Evolutionary conservation across 768 basidiomycete species (phyloP), one percentile per base, ranked within the genome.

Genomic region (Termitomyces sp.): DNA sequence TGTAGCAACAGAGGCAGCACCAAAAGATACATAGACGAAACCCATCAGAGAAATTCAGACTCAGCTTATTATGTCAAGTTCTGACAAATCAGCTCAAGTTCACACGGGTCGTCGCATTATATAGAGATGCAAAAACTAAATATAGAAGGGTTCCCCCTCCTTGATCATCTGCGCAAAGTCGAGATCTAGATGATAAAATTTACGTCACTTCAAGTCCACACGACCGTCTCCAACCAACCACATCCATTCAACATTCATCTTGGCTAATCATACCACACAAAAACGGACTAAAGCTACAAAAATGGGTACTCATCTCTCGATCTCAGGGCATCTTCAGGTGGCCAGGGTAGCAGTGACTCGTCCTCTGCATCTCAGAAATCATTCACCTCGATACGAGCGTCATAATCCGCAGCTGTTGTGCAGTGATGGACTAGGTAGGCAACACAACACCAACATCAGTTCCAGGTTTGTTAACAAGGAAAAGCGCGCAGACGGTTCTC

Each of bases 401-500:
- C 59, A n/a, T 53, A 52, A 56, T 64, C 63, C 18, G 63, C 59
- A 33, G 56, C 54, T 0, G 63, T 60, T 1, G 59, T 60, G 49
- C 63, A 64, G 63, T 20, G 10, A 64, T 62, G n/a, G 61, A 62
- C 63, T 64, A 18, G 1, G 11, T 26, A 30, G 36, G 11, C 35
- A 13, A 6, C 22, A 6, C 28, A 45, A 32, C 20, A 49, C n/a
- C 33, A 26, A 26, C 22, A 38, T 54, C 38, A 58, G 70, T 70
- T 22, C 70, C 70, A 3, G 66, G 51, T 20, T 54, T 63, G 60
- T 70, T 69, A 28, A 70, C 68, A 28, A 71, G 61, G 16, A 69
- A 68, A 18, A 71, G 60, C 1, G 66, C 62, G 55, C 70, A 71
- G 54, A 63, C 61, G 18, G 68, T 71, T 66, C 69, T 52, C 67